phyloP scores from a whole-genome alignment of 2,329 filamentous ascomycete species.

The Diaporthe ilicicola region DNA sequence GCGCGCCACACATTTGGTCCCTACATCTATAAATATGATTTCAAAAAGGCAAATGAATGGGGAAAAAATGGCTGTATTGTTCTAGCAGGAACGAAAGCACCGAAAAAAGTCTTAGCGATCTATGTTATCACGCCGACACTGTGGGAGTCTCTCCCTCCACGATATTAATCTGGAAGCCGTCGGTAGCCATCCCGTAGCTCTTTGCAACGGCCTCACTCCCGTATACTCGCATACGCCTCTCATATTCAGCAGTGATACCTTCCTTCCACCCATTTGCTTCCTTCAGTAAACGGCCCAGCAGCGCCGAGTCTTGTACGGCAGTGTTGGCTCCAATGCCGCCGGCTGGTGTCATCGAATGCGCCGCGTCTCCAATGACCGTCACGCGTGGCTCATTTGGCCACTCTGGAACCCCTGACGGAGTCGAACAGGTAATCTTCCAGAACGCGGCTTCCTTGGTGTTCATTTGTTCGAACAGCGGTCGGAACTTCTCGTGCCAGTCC shows the following conservation, averaged over 20 bases:
- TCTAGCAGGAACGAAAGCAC: too few relatives aligned
- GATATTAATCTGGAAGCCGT: slow-evolving; percentile 54
- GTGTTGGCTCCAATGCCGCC: slow-evolving; percentile 67
- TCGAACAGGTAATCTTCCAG: slow-evolving; percentile 73
- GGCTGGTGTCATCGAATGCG: slow-evolving; percentile 65
- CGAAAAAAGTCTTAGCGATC: too few relatives aligned
- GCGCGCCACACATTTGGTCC: too few relatives aligned
- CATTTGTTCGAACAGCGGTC: slow-evolving; percentile 67
- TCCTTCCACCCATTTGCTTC: slow-evolving; percentile 63
- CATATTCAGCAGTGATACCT: slow-evolving; percentile 65
- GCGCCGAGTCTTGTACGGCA: slow-evolving; percentile 61
- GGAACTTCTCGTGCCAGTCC: slow-evolving; percentile 64
- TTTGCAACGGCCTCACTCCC: slow-evolving; percentile 61
- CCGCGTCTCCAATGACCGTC: slow-evolving; percentile 67
- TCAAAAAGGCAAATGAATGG: too few relatives aligned
- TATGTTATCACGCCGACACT: slow-evolving; percentile 4
- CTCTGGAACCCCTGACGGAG: slow-evolving; percentile 65
- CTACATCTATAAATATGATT: too few relatives aligned
- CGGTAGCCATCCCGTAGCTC: slow-evolving; percentile 60
- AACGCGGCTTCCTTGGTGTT: slow-evolving; percentile 65
- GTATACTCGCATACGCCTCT: slow-evolving; percentile 69
- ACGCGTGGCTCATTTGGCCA: slow-evolving; percentile 67
- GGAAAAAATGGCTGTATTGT: too few relatives aligned
- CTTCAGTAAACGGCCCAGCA: slow-evolving; percentile 59
- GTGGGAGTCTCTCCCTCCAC: slow-evolving; percentile 48